phyloP scores from a whole-genome alignment of 1,139 yeast species.

The Magnusiomyces ingens region DNA sequence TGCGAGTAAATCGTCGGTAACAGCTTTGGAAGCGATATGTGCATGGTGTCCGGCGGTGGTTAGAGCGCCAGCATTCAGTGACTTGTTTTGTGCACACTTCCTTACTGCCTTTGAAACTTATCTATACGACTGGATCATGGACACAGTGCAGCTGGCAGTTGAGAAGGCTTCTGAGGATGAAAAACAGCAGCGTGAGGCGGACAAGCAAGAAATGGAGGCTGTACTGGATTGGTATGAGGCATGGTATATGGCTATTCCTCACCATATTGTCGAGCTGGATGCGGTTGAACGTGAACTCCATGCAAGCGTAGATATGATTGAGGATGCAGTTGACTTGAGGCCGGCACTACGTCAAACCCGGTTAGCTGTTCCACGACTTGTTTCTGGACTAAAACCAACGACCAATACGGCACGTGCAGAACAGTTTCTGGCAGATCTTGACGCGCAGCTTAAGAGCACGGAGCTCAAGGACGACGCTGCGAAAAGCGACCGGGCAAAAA shows the following conservation, averaged over 20 bases:
- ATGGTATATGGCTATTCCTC: conserved; percentile 29
- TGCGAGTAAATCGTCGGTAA: conserved; percentile 25
- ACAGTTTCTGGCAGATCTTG: no score
- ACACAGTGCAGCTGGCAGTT: conserved; percentile 20
- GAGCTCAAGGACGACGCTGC: background rate
- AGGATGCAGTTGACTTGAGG: conserved; percentile 22
- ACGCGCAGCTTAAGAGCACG: no score
- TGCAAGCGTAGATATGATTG: conserved; percentile 33
- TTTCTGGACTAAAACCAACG: no score
- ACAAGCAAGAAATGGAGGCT: background rate
- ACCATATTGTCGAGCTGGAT: conserved; percentile 20
- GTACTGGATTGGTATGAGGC: conserved; percentile 28
- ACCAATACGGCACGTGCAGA: no score
- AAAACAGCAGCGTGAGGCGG: background rate
- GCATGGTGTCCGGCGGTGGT: conserved; percentile 26
- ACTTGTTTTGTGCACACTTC: conserved; percentile 27
- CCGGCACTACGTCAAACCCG: background rate
- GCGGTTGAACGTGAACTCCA: conserved; percentile 25
- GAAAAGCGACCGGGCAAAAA: background rate
- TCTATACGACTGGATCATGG: conserved; percentile 29
- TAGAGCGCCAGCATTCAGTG: conserved; percentile 21
- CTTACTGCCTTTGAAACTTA: conserved; percentile 32
- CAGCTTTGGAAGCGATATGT: conserved; percentile 21
- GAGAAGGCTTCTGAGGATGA: background rate
- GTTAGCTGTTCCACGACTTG: conserved; percentile 8